phyloP scores from a whole-genome alignment of 306 rosid species.

The Gastrolobium villosum region DNA sequence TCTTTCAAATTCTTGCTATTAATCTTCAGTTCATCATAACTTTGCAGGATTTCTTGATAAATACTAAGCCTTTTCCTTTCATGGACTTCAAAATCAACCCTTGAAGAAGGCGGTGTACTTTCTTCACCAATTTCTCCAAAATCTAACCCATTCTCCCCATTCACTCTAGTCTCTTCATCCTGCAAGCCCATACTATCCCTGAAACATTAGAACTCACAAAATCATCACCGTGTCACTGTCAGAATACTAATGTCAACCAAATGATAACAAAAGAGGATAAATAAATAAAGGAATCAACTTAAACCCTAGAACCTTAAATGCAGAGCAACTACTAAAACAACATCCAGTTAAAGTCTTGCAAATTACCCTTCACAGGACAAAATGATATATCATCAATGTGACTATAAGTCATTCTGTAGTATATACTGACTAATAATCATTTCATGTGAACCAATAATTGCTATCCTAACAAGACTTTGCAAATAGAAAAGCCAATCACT shows the following conservation, averaged over 20 bases:
- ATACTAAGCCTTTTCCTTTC: conserved; percentile 48
- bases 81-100: conserved; percentile 52
- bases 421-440: background rate
- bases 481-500: conserved; percentile 12
- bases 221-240: conserved; percentile 27
- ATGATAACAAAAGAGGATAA: conserved; percentile 12
- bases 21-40: conserved; percentile 56
- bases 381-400: background rate
- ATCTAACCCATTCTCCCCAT: conserved; percentile 39
- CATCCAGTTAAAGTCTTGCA: background rate
- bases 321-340: background rate
- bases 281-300: conserved; percentile 3
- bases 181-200: conserved; percentile 56
- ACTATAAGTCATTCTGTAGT: background rate
- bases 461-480: background rate
- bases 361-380: conserved; percentile 8
- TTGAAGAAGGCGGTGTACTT: conserved; percentile 38
- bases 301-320: background rate
- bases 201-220: conserved; percentile 50
- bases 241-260: conserved; percentile 31
- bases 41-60: conserved; percentile 57
- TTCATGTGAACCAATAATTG: background rate
- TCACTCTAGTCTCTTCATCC: conserved; percentile 45
- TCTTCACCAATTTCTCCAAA: conserved; percentile 38
- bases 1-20: conserved; percentile 56